Evolutionary conservation across 164 flowering plant species (phyloP).

Genomic region (Taxillus chinensis): DNA sequence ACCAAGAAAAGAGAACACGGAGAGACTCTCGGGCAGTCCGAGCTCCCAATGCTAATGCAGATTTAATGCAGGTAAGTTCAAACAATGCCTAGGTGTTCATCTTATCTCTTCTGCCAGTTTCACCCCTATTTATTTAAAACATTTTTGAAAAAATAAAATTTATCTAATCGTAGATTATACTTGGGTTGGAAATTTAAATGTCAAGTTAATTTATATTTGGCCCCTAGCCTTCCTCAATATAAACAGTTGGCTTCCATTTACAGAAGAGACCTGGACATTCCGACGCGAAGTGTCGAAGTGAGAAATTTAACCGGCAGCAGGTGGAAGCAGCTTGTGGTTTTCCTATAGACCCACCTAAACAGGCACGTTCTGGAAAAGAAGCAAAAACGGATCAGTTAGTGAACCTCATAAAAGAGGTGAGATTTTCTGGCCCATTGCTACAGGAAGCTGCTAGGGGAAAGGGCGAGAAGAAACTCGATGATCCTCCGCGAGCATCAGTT

Average conservation of each 20-base stretch:
- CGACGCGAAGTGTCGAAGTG: constrained; percentile 19
- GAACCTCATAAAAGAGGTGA: constrained; percentile 17
- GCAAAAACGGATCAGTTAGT: constrained; percentile 15
- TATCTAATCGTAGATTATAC: too few species aligned
- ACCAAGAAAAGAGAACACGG: constrained; percentile 8
- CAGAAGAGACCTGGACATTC: constrained; percentile 19
- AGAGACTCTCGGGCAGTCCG: constrained; percentile 10
- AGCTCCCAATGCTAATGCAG: constrained; percentile 18
- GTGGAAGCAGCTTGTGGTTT: constrained; percentile 25
- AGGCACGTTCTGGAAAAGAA: constrained; percentile 15
- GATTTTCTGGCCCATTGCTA: constrained; percentile 46
- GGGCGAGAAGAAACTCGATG: constrained; percentile 23
- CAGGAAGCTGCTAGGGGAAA: constrained; percentile 18
- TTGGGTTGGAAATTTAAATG: too few species aligned
- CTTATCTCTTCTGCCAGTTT: too few species aligned
- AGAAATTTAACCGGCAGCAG: constrained; percentile 14
- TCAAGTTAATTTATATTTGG: too few species aligned
- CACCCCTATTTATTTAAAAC: too few species aligned
- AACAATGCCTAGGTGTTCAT: neutral
- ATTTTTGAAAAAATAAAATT: too few species aligned
- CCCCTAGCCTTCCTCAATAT: neutral
- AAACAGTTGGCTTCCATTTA: neutral
- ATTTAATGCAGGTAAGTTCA: constrained; percentile 27
- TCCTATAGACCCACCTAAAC: constrained; percentile 18
- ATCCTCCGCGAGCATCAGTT: constrained; percentile 7